Evolutionary conservation across 2,329 filamentous ascomycete species (phyloP).

Genomic region (Metarhizium anisopliae): DNA sequence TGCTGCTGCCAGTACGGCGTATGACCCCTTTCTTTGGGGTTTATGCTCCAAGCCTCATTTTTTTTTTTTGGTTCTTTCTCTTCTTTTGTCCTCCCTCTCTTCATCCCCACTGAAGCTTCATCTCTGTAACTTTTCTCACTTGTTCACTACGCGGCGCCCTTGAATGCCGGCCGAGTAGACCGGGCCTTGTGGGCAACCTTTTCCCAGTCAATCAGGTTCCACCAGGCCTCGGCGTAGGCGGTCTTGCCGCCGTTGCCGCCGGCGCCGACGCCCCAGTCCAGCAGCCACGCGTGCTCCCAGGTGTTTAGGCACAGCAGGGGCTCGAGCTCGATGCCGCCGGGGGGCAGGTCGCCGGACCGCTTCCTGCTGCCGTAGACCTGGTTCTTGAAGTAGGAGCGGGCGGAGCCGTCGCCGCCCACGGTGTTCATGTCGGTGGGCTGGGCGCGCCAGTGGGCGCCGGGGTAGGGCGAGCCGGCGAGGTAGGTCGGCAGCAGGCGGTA

Average conservation of each 20-base stretch:
- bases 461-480: conserved; percentile 81
- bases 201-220: conserved; percentile 80
- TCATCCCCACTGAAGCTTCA: no score
- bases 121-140: not conserved
- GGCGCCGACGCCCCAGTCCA: conserved; percentile 59
- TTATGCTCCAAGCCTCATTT: no score
- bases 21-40: no score
- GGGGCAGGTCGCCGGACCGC: conserved; percentile 34
- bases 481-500: conserved; percentile 78
- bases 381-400: conserved; percentile 30
- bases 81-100: no score
- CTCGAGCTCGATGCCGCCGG: conserved; percentile 58
- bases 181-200: conserved; percentile 45
- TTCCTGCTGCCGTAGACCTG: conserved; percentile 21
- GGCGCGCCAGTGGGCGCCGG: conserved; percentile 72
- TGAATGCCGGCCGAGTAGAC: conserved; percentile 25
- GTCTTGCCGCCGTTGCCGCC: conserved; percentile 63
- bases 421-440: conserved; percentile 65
- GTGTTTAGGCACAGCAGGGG: conserved; percentile 89
- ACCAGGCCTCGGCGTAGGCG: conserved; percentile 72
- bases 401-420: conserved; percentile 29
- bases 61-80: no score
- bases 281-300: conserved; percentile 90
- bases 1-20: not conserved
- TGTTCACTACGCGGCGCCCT: conserved; percentile 11